phyloP scores from a whole-genome alignment of 805 yeast species.

The Kluyveromyces lactis region DNA sequence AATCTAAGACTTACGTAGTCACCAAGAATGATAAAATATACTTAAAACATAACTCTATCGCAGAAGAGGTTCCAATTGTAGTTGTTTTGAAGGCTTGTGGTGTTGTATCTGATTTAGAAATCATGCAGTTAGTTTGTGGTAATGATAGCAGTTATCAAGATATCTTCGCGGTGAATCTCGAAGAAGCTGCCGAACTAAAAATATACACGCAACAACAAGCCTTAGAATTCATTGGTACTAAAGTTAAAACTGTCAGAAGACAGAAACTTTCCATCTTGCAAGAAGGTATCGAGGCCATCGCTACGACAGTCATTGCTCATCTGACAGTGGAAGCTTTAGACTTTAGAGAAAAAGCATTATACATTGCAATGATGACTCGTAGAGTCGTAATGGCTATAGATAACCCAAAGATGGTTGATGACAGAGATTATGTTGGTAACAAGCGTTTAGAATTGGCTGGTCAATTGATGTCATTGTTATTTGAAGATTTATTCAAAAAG shows the following conservation, averaged over 20 bases:
- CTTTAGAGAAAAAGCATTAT: constrained; percentile 88
- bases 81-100: constrained; percentile 93
- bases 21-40: constrained; percentile 85
- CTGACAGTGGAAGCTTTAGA: constrained; percentile 76
- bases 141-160: constrained; percentile 83
- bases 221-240: constrained; percentile 77
- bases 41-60: constrained; percentile 88
- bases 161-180: constrained; percentile 84
- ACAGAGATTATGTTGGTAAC: constrained; percentile 97
- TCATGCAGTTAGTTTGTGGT: constrained; percentile 92
- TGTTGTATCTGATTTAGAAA: constrained; percentile 82
- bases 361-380: constrained; percentile 93
- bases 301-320: constrained; percentile 94
- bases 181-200: constrained; percentile 81
- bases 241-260: constrained; percentile 89
- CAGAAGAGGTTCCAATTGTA: constrained; percentile 93
- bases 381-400: constrained; percentile 93
- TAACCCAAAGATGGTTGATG: constrained; percentile 93
- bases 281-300: constrained; percentile 95
- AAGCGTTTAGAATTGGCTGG: constrained; percentile 96
- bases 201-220: constrained; percentile 92
- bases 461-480: constrained; percentile 86
- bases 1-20: constrained; percentile 92
- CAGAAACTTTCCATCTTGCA: constrained; percentile 75
- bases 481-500: constrained; percentile 95